phyloP scores from a whole-genome alignment of 176 grass and related monocot genomes.

The Chrysopogon serrulatus region DNA sequence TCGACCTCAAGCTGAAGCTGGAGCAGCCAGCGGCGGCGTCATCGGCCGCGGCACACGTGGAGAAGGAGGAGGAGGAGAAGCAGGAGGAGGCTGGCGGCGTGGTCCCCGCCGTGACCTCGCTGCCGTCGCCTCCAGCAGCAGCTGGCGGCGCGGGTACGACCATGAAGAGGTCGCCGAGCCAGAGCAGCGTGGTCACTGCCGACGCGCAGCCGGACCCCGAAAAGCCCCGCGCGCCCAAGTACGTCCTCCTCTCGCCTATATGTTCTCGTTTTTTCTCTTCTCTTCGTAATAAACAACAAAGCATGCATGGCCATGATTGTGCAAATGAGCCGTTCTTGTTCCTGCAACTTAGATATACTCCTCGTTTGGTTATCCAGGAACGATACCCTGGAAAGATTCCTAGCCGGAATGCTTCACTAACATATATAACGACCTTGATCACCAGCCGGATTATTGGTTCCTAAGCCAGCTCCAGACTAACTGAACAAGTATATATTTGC shows the following conservation, averaged over 20 bases:
- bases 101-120: not conserved
- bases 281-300: too few species aligned
- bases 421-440: too few species aligned
- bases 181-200: constrained; percentile 29
- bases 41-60: not conserved
- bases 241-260: not conserved
- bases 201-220: constrained; percentile 36
- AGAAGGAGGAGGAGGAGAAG: not conserved
- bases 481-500: too few species aligned
- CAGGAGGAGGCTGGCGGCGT: not conserved
- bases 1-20: constrained; percentile 70
- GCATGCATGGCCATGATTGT: not conserved
- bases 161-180: constrained; percentile 49
- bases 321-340: not conserved
- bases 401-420: too few species aligned
- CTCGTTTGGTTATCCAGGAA: too few species aligned
- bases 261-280: too few species aligned
- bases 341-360: not conserved
- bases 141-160: not conserved
- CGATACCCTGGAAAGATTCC: too few species aligned
- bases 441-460: too few species aligned
- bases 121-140: not conserved
- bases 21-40: constrained; percentile 11
- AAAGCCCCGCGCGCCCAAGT: constrained; percentile 73
- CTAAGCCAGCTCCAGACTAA: too few species aligned